A percentile compares a stretch with the other conserved stretches of the same genome.
These are phyloP conservation scores for Trifolium pratense DNA, from an alignment of 306 rosid species.

Conservation along the genomic window DNA sequence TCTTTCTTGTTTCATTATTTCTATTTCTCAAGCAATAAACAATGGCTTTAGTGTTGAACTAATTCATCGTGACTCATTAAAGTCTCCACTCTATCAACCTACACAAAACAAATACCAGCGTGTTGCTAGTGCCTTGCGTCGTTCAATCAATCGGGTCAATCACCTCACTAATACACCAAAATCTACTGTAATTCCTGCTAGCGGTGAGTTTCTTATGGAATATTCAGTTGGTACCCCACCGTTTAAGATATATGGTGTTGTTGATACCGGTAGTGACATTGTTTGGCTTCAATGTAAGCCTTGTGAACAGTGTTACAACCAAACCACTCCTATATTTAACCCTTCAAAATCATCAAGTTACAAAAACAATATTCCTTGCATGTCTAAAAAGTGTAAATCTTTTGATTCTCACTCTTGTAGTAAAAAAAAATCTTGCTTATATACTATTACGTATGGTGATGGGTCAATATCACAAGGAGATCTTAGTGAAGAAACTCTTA, in stretches of 20 bases:
- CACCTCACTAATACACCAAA: neutral
- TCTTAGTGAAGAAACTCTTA: conserved; percentile 49
- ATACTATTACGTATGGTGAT: conserved; percentile 39
- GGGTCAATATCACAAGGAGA: conserved; percentile 39
- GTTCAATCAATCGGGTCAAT: conserved; percentile 39
- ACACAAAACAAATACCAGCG: conserved; percentile 40
- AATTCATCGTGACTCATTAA: conserved; percentile 59
- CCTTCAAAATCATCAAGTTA: conserved; percentile 50
- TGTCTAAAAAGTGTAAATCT: neutral
- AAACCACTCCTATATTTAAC: conserved; percentile 46
- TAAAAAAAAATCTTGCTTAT: conserved; percentile 21
- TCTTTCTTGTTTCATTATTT: neutral
- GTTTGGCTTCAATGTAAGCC: conserved; percentile 66
- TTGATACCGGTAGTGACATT: conserved; percentile 63
- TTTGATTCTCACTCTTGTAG: neutral
- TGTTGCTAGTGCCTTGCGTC: conserved; percentile 43
- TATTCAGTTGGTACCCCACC: conserved; percentile 63
- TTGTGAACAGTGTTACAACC: conserved; percentile 50
- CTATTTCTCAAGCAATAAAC: neutral
- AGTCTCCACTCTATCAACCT: conserved; percentile 52
- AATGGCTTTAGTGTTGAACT: conserved; percentile 46
- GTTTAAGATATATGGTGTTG: conserved; percentile 38
- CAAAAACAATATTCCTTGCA: neutral
- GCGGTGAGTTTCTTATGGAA: conserved; percentile 54
- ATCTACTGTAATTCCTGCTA: neutral